Evolutionary conservation across 306 rosid species (phyloP), one percentile per base, ranked within the genome.

Genomic region (Sophora flavescens): DNA sequence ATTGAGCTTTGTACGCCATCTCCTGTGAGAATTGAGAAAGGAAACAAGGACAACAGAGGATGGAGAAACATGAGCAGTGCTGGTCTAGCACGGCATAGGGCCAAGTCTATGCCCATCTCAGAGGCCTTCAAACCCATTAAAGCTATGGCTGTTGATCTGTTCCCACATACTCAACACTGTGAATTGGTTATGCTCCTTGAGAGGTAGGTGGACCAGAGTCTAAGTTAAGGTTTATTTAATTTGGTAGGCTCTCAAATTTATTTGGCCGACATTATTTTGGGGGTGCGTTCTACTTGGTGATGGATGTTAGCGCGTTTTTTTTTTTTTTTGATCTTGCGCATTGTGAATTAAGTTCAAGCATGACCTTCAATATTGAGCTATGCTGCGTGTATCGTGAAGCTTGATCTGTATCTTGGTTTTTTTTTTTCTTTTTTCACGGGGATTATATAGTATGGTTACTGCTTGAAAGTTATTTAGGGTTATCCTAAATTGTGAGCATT

Each of bases 1-100:
- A 92, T 95, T 18, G 97, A 95, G 82, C 97, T 95, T 51, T 95
- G 97, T 79, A 89, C 97, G 1, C 99, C 99, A 16, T 92, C 99
- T 35, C 86, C 93, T 11, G 67, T 44, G 69, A 85, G 83, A 80
- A 66, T 74, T 8, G 92, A 91, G 76, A 91, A 89, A 78, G 95
- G 91, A 70, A 85, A 88, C 58, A 89, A 87, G 89, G 88, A 89
- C 88, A 89, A 92, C 85, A 81, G 97, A 69, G 97, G 91, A 64
- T 95, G 97, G 97, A 95, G 99, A 76, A 88, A 85, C 84, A 89
- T 85, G 97, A 90, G 97, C 80, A 86, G 88, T 60, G 90, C 97
- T 52, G 85, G 97, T 78, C 88, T 95, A 41, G 99, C 99, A 58
- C 85, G 96, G 68, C 97, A 91, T 66, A 87, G 97, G 78, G 87